phyloP scores from a whole-genome alignment of 805 yeast species.

The Torulaspora indica region DNA sequence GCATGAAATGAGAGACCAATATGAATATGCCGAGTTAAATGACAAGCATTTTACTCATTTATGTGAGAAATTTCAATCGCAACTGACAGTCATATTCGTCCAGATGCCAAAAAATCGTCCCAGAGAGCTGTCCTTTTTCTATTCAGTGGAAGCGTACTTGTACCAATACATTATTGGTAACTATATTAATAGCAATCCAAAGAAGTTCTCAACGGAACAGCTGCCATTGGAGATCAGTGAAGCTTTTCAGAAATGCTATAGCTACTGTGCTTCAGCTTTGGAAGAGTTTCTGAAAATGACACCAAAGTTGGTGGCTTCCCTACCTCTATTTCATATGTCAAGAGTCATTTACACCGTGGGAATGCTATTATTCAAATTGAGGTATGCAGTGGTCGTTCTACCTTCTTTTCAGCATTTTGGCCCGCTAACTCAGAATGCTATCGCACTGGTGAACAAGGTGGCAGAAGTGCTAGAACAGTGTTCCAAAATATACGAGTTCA shows the following conservation, averaged over 20 bases:
- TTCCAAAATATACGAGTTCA: slow-evolving; percentile 39
- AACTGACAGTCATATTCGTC: slow-evolving; percentile 40
- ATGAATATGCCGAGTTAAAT: slow-evolving; percentile 18
- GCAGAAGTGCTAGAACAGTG: slow-evolving; percentile 29
- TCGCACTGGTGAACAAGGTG: slow-evolving; percentile 30
- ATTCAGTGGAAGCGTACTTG: slow-evolving; percentile 61
- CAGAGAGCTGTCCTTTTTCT: slow-evolving; percentile 47
- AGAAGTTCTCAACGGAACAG: slow-evolving; percentile 11
- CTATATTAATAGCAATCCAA: slow-evolving; percentile 19
- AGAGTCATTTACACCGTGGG: slow-evolving; percentile 64
- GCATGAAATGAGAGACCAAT: slow-evolving; percentile 36
- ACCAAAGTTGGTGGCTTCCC: slow-evolving; percentile 45
- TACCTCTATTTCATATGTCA: slow-evolving; percentile 55
- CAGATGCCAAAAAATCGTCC: slow-evolving; percentile 40
- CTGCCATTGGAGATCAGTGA: slow-evolving; percentile 36
- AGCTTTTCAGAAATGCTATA: slow-evolving; percentile 48
- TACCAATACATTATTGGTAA: slow-evolving; percentile 49
- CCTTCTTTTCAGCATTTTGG: slow-evolving; percentile 44
- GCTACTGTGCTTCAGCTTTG: slow-evolving; percentile 49
- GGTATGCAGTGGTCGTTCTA: slow-evolving; percentile 52
- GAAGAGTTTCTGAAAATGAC: slow-evolving; percentile 45
- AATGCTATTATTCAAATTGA: slow-evolving; percentile 47
- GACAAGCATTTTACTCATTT: slow-evolving; percentile 17
- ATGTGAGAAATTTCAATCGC: slow-evolving; percentile 44
- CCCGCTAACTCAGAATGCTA: slow-evolving; percentile 45